phyloP scores from a whole-genome alignment of 2,329 filamentous ascomycete species.

The Fusarium agapanthi region DNA sequence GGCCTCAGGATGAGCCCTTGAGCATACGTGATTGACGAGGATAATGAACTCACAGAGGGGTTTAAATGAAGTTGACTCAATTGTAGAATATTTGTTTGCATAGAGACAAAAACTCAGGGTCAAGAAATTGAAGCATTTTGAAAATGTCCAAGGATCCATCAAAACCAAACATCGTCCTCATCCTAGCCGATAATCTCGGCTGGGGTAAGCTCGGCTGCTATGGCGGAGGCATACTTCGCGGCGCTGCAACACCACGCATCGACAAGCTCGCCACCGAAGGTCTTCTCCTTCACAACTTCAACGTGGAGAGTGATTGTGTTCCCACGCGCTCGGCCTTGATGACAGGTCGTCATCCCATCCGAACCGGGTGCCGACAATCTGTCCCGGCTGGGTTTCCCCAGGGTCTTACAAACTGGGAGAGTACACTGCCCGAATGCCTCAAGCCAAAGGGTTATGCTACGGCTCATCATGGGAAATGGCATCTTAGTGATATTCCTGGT shows the following conservation, averaged over 20 bases:
- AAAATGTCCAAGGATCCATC: conserved; percentile 24
- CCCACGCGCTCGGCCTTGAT: conserved; percentile 48
- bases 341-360: conserved; percentile 49
- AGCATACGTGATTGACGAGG: not conserved
- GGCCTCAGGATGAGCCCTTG: not conserved
- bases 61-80: not conserved
- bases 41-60: not conserved
- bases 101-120: not conserved
- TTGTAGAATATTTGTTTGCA: not conserved
- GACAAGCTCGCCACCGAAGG: conserved; percentile 46
- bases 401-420: conserved; percentile 46
- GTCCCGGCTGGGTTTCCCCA: conserved; percentile 48
- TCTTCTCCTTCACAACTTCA: conserved; percentile 48
- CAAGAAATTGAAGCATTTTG: too few relatives aligned
- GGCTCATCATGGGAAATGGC: conserved; percentile 49
- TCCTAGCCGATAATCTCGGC: conserved; percentile 49
- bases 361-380: conserved; percentile 47
- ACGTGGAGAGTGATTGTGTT: conserved; percentile 50
- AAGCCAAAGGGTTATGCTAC: conserved; percentile 42
- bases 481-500: conserved; percentile 47
- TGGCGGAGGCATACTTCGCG: conserved; percentile 45
- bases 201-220: conserved; percentile 50
- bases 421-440: conserved; percentile 44
- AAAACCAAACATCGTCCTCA: conserved; percentile 45
- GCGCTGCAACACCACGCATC: conserved; percentile 47